Conservation (phyloP, 164 flowering plant species). For the Vitis rotundifolia region DNA sequence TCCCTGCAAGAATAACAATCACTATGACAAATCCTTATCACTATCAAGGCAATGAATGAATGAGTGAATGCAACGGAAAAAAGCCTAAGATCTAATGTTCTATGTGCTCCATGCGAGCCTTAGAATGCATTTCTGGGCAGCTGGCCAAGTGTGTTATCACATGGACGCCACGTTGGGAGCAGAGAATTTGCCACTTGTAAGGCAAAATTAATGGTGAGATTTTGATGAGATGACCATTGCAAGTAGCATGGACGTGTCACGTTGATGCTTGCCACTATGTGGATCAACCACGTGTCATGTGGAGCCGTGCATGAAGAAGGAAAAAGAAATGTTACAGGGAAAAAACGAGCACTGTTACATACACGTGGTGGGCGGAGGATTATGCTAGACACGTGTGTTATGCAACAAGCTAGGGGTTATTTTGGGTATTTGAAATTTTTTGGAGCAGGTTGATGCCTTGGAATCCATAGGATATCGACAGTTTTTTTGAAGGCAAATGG, state of each 20-base stretch:
- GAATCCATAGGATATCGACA: too few species aligned
- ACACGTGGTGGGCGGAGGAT: not conserved
- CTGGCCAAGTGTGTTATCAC: not conserved
- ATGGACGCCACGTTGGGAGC: not conserved
- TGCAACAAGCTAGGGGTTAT: not conserved
- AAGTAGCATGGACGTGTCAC: constrained; percentile 6
- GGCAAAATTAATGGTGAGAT: too few species aligned
- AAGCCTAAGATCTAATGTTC: too few species aligned
- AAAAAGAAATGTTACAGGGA: not conserved
- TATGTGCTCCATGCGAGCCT: too few species aligned
- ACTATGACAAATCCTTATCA: not conserved
- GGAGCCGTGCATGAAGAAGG: not conserved
- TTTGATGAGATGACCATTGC: not conserved
- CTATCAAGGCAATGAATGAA: too few species aligned
- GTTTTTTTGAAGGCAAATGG: too few species aligned
- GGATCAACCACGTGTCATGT: not conserved
- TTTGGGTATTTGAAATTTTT: not conserved
- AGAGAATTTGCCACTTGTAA: not conserved
- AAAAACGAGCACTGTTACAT: too few species aligned
- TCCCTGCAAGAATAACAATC: constrained; percentile 38
- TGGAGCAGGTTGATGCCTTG: not conserved
- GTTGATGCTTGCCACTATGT: not conserved
- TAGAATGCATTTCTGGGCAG: too few species aligned
- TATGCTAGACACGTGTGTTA: not conserved
- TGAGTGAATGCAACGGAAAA: too few species aligned